Percentiles rank a stretch among this genome's conserved stretches.
phyloP scores from a whole-genome alignment of 2,329 filamentous ascomycete species.

The Aphanoascus verrucosus region DNA sequence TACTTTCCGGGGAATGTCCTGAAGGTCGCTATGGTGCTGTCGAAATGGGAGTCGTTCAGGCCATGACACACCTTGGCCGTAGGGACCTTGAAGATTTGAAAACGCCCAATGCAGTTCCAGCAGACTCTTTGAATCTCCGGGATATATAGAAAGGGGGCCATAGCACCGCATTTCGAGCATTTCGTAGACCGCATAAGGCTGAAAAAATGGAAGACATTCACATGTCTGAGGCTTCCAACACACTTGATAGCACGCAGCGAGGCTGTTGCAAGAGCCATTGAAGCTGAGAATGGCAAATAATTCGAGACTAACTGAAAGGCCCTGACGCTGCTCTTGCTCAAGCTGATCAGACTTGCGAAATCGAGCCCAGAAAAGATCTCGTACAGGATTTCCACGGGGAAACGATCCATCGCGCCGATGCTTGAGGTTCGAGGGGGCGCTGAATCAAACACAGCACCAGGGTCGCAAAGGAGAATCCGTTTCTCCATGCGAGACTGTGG shows the following conservation, averaged over 20 bases:
- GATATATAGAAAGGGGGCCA: conserved; percentile 1
- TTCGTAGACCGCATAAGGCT: not conserved
- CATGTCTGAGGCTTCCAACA: not conserved
- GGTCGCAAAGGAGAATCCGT: not conserved
- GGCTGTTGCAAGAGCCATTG: not conserved
- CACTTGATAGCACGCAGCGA: not conserved
- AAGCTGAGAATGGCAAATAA: not conserved
- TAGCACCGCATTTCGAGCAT: not conserved
- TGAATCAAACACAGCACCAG: not conserved
- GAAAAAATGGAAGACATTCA: not conserved
- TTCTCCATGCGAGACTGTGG: not conserved
- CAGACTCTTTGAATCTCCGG: not conserved
- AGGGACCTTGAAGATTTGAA: not conserved
- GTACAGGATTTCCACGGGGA: not conserved
- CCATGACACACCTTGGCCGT: not conserved
- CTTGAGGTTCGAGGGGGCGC: not conserved
- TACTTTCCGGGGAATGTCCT: not conserved
- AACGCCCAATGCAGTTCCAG: not conserved
- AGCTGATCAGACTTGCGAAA: not conserved
- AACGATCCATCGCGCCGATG: not conserved
- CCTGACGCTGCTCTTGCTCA: not conserved
- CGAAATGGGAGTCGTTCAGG: not conserved
- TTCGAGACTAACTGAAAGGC: not conserved
- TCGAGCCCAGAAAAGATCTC: not conserved
- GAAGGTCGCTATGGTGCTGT: not conserved